These are phyloP conservation scores for Fusarium verticillioides DNA, from an alignment of 2,329 filamentous ascomycete genomes.

Conservation along the genomic window DNA sequence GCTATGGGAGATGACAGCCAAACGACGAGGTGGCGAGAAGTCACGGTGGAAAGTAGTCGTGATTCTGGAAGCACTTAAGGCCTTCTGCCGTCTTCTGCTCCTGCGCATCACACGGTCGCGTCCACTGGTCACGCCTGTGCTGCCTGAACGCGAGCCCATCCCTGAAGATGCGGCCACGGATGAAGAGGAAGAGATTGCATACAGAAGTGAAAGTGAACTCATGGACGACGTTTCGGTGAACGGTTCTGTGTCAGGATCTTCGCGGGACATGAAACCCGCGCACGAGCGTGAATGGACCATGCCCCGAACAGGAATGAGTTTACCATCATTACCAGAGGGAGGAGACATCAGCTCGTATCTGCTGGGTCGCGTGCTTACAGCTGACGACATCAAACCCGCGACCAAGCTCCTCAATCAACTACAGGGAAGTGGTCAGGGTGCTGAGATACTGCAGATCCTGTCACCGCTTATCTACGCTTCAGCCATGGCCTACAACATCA, in stretches of 20 bases:
- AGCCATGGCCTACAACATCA: constrained; percentile 74
- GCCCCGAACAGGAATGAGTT: constrained; percentile 89
- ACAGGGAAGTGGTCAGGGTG: constrained; percentile 77
- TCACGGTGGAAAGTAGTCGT: constrained; percentile 89
- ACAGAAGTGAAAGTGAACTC: constrained; percentile 54
- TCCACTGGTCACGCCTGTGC: constrained; percentile 81
- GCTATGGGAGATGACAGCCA: constrained; percentile 97
- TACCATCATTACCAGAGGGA: constrained; percentile 84
- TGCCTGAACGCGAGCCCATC: constrained; percentile 87
- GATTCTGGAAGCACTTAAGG: constrained; percentile 86
- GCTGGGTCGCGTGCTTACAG: constrained; percentile 88
- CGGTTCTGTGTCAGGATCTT: constrained; percentile 38
- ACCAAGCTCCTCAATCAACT: constrained; percentile 86
- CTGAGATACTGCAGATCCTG: constrained; percentile 92
- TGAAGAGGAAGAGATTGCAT: constrained; percentile 55
- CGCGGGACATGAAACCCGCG: constrained; percentile 45
- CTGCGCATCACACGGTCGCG: constrained; percentile 85
- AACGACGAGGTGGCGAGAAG: constrained; percentile 82
- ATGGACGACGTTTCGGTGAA: constrained; percentile 55
- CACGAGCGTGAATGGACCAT: constrained; percentile 80
- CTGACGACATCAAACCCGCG: constrained; percentile 96
- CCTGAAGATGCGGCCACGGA: constrained; percentile 67
- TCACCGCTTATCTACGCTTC: constrained; percentile 88
- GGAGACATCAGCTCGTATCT: constrained; percentile 89
- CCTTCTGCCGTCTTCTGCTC: constrained; percentile 82